Evolutionary conservation across 441 rosid genomes (phyloP), one percentile per base, ranked within the genome.

Genomic region (Bocquillonia castaneifolia): DNA sequence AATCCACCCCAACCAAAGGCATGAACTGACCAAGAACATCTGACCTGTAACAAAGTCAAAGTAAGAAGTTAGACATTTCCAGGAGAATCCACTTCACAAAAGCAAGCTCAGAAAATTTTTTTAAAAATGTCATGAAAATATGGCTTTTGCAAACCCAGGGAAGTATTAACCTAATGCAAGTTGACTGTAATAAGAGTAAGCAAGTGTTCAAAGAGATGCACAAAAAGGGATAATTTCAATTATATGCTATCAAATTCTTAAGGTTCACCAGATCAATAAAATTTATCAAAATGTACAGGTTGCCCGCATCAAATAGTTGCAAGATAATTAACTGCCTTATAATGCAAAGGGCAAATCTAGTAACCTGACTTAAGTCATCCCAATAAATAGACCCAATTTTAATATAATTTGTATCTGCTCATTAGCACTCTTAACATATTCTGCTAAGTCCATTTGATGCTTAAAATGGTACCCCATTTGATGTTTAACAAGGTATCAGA

Each of bases 1-100:
- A 95, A 78, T 95, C 99, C 66, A 82, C 71, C 54, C 99, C 98
- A 68, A 95, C 93, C 74, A 92, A 76, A 73, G 97, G 99, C 99
- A 95, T 95, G 78, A 95, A 90, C 81, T 95, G 99, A 59, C 99
- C 99, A 64, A 95, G 84, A 53, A 92, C 97, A 74, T 95, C 99
- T 22, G 99, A 95, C 79, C 99, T 95, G 86, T 23, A 77, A 70
- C 20, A 74, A 64, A 42, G 57, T 36, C 53, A 52, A 57, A 32
- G 14, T 53, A 22, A 75, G 42, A 50, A 70, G 40, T 67, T 57
- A 68, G 57, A 67, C 58, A 22, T 31, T 62, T 59, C 31, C 52
- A 18, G 28, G 15, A 68, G 65, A 68, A 73, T 66, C 23, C 42
- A 47, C 18, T 55, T 31, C 60, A 53, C 34, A 20, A 18, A 12